Percentiles rank a stretch among this genome's conserved stretches.
phyloP scores from a whole-genome alignment of 768 basidiomycete genomes.

The Plicaturopsis crispa region DNA sequence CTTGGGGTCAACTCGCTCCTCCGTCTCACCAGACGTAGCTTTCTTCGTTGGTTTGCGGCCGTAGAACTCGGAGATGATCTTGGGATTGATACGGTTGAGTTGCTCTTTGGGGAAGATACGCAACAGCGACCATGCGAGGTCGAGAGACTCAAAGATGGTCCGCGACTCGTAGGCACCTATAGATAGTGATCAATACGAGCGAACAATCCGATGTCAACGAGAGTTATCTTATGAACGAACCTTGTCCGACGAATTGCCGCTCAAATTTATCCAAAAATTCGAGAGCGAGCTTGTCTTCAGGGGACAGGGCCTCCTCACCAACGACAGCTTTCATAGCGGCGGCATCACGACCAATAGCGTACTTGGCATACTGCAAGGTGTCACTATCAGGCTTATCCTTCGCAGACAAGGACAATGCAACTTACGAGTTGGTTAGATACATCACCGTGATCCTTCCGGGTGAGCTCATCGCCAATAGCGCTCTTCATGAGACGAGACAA shows the following conservation, averaged over 20 bases:
- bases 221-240: conserved; percentile 34
- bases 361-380: conserved; percentile 81
- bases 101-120: conserved; percentile 99
- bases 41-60: conserved; percentile 73
- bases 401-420: conserved; percentile 7
- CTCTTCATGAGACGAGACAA: conserved; percentile 99
- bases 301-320: conserved; percentile 92
- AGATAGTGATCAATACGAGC: conserved; percentile 1
- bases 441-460: conserved; percentile 97
- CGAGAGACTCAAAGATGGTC: conserved; percentile 94
- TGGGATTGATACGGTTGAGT: conserved; percentile 95
- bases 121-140: conserved; percentile 93
- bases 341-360: conserved; percentile 95
- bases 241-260: conserved; percentile 95
- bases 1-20: conserved; percentile 35
- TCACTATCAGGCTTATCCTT: background rate
- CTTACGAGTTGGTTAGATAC: conserved; percentile 96
- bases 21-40: conserved; percentile 41
- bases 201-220: conserved; percentile 8
- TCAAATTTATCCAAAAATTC: conserved; percentile 99
- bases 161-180: conserved; percentile 90
- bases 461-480: conserved; percentile 95
- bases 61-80: conserved; percentile 93
- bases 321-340: conserved; percentile 99
- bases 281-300: conserved; percentile 92